Conservation (phyloP, 2,329 filamentous ascomycete species). For the Diaporthe capsici region DNA sequence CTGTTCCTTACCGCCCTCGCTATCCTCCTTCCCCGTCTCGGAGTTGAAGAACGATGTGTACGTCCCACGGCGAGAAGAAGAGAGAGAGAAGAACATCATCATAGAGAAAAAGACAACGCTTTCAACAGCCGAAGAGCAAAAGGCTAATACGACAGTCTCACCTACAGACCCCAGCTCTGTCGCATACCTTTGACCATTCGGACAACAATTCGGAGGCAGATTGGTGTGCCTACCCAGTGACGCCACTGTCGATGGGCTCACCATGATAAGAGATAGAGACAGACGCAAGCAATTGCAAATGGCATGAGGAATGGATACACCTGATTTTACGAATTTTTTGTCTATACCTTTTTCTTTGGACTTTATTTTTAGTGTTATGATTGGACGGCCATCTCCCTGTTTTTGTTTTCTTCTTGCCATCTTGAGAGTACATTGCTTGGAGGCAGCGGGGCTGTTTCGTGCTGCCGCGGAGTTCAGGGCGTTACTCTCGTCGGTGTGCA, state of each 20-base stretch:
- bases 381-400: slow-evolving; percentile 29
- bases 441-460: not conserved
- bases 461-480: slow-evolving; percentile 16
- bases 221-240: slow-evolving; percentile 76
- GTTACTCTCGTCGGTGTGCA: not conserved
- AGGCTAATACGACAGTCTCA: slow-evolving; percentile 61
- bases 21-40: slow-evolving; percentile 41
- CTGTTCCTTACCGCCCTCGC: slow-evolving; percentile 42
- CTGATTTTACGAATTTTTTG: slow-evolving; percentile 16
- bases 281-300: slow-evolving; percentile 25
- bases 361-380: slow-evolving; percentile 8
- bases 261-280: slow-evolving; percentile 37
- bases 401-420: not conserved
- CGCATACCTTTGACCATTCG: slow-evolving; percentile 80
- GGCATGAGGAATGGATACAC: slow-evolving; percentile 9
- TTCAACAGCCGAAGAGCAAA: slow-evolving; percentile 33
- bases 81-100: slow-evolving; percentile 13
- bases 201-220: slow-evolving; percentile 71
- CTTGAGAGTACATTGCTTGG: slow-evolving; percentile 1
- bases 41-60: slow-evolving; percentile 31
- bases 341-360: slow-evolving; percentile 26
- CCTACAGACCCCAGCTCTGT: slow-evolving; percentile 81
- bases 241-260: slow-evolving; percentile 75
- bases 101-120: slow-evolving; percentile 22
- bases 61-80: slow-evolving; percentile 32